Conservation (phyloP, 2,329 filamentous ascomycete genomes). For the Cadophora gregata region DNA sequence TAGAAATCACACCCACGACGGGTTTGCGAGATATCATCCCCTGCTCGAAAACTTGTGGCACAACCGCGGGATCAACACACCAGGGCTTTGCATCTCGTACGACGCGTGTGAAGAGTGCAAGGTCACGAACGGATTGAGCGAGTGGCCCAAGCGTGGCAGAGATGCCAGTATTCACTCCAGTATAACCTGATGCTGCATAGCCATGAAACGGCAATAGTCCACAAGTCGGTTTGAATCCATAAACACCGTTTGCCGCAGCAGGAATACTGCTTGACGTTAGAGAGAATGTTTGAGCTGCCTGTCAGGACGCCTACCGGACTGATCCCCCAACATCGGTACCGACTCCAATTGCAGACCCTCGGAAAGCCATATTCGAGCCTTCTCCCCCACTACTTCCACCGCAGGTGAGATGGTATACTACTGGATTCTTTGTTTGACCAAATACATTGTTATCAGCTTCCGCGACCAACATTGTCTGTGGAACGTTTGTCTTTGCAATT, state of each 20-base stretch:
- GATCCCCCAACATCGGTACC: constrained; percentile 90
- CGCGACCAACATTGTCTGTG: constrained; percentile 52
- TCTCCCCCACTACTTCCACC: constrained; percentile 80
- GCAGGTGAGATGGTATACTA: constrained; percentile 78
- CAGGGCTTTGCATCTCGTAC: constrained; percentile 82
- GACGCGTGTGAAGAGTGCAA: constrained; percentile 79
- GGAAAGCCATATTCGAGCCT: constrained; percentile 77
- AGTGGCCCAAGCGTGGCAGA: constrained; percentile 88
- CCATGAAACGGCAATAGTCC: constrained; percentile 45
- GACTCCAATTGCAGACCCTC: constrained; percentile 77
- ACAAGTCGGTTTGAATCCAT: constrained; percentile 43
- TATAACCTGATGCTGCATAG: constrained; percentile 38
- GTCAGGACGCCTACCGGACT: constrained; percentile 73
- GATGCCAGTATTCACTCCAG: constrained; percentile 73
- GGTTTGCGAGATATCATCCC: constrained; percentile 35
- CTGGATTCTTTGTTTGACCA: constrained; percentile 43
- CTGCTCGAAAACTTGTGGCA: constrained; percentile 34
- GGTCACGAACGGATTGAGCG: constrained; percentile 79
- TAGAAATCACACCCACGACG: constrained; percentile 42
- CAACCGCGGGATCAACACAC: constrained; percentile 52
- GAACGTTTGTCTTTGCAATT: constrained; percentile 95
- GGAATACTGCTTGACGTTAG: constrained; percentile 69
- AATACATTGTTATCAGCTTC: constrained; percentile 29
- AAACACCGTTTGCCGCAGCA: constrained; percentile 43
- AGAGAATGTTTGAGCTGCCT: constrained; percentile 71